These are phyloP conservation scores for Alternaria brassicae DNA, from an alignment of 2,329 filamentous ascomycete species.

Conservation along the genomic window DNA sequence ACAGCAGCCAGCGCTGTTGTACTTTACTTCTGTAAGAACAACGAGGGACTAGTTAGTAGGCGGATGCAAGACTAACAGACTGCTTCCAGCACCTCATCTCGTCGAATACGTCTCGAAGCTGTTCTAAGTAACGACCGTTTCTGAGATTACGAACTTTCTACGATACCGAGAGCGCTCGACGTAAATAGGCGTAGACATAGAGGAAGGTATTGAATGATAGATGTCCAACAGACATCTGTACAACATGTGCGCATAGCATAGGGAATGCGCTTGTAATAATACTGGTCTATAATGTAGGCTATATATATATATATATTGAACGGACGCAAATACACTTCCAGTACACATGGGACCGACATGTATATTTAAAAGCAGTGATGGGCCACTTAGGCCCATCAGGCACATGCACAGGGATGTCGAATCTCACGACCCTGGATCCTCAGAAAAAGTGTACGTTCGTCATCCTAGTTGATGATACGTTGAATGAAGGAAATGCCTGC, in stretches of 20 bases:
- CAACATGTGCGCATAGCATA: constrained; percentile 4
- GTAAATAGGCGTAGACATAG: background rate
- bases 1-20: constrained; percentile 70
- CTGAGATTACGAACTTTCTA: background rate
- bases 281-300: background rate
- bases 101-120: constrained; percentile 63
- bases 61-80: background rate
- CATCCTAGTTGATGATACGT: background rate
- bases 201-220: background rate
- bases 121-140: constrained; percentile 44
- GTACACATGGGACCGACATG: background rate
- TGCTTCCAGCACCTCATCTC: constrained; percentile 59
- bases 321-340: background rate
- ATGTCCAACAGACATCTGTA: constrained; percentile 3
- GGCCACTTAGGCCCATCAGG: background rate
- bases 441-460: background rate
- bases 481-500: background rate
- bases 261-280: constrained; percentile 11
- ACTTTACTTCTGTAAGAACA: constrained; percentile 77
- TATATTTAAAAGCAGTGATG: background rate
- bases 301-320: background rate
- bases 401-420: background rate
- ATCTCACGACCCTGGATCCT: background rate
- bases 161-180: background rate
- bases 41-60: background rate